These are phyloP conservation scores for Blepharisma undulans DNA, from an alignment of 169 alveolate genomes.

Conservation along the genomic window DNA sequence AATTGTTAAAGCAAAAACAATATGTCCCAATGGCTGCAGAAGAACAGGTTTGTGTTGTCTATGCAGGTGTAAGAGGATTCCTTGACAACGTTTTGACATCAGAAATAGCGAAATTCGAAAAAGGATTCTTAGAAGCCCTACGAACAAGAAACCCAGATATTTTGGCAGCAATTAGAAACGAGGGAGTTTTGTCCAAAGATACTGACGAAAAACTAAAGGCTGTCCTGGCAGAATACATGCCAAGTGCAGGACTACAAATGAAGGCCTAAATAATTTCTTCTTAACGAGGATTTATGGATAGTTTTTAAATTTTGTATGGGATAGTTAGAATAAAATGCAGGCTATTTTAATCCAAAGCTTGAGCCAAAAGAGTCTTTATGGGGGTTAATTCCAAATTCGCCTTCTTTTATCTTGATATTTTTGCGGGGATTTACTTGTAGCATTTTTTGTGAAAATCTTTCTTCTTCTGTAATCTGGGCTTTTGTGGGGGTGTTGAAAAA, in stretches of 20 bases:
- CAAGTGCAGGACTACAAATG: constrained; percentile 62
- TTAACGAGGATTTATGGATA: constrained; percentile 89
- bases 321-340: no score
- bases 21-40: constrained; percentile 58
- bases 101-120: constrained; percentile 72
- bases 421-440: no score
- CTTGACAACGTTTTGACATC: constrained; percentile 71
- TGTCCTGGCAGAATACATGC: constrained; percentile 65
- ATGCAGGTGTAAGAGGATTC: constrained; percentile 82
- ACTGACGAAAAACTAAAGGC: constrained; percentile 56
- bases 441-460: no score
- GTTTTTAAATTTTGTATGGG: no score
- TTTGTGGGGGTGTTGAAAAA: not conserved
- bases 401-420: no score
- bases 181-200: constrained; percentile 49
- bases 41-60: constrained; percentile 79
- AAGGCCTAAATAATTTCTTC: constrained; percentile 75
- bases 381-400: not conserved
- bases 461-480: not conserved
- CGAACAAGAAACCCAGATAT: constrained; percentile 64
- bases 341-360: not conserved
- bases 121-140: constrained; percentile 60
- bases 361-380: not conserved
- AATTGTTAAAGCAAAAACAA: constrained; percentile 59
- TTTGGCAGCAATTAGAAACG: constrained; percentile 59